A percentile compares a stretch with the other conserved stretches of the same genome.
Evolutionary conservation across 1,284 basidiomycete genomes (phyloP).

Genomic region (Puccinia polysora): DNA sequence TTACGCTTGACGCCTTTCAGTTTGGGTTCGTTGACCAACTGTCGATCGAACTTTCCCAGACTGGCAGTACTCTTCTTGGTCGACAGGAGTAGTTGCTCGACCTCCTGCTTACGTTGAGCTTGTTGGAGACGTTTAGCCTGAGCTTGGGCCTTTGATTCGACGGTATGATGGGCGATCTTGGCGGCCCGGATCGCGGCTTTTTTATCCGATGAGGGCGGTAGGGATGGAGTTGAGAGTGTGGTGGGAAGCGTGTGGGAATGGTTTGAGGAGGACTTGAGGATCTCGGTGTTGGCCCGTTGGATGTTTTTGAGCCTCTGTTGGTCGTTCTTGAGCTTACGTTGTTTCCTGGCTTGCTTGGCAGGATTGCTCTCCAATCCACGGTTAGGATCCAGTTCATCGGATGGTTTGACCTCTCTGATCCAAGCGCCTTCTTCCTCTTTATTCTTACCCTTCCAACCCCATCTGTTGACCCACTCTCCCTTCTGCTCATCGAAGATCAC

Average conservation of each 20-base stretch:
- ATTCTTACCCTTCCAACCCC: conserved; percentile 78
- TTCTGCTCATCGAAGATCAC: conserved; percentile 90
- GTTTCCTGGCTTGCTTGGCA: conserved; percentile 72
- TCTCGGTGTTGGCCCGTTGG: conserved; percentile 58
- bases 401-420: conserved; percentile 60
- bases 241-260: conserved; percentile 46
- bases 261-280: conserved; percentile 44
- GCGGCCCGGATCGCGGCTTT: conserved; percentile 33
- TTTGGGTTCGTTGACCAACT: conserved; percentile 84
- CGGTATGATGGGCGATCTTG: conserved; percentile 46
- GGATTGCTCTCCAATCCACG: conserved; percentile 47
- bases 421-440: conserved; percentile 82
- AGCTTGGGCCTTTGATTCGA: conserved; percentile 46
- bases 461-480: conserved; percentile 86
- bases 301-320: conserved; percentile 73
- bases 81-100: conserved; percentile 71
- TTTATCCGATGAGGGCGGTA: too few relatives aligned
- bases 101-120: conserved; percentile 64
- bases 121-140: conserved; percentile 50
- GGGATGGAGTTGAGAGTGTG: too few relatives aligned
- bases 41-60: conserved; percentile 80
- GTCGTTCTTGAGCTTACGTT: conserved; percentile 76
- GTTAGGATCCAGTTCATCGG: conserved; percentile 20
- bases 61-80: conserved; percentile 83
- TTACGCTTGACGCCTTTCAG: conserved; percentile 83